Conservation (phyloP, 352 stramenopile species). For the Pelagophyceae sp. region DNA sequence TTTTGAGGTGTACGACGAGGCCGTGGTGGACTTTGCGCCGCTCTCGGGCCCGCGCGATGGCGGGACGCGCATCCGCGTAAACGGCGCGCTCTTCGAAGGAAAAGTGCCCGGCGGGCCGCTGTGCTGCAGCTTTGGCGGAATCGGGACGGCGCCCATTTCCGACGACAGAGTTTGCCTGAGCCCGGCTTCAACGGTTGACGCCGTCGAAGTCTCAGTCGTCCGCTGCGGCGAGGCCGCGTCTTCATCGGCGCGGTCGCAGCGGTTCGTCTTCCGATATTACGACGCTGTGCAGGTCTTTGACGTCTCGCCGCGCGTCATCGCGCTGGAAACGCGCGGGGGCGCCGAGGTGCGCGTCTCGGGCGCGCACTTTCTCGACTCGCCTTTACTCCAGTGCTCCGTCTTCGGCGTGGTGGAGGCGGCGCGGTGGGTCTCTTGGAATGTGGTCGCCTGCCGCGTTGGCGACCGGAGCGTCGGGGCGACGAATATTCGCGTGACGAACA, state of each 20-base stretch:
- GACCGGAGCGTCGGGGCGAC: conserved; percentile 18
- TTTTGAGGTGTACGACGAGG: neutral
- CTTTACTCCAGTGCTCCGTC: neutral
- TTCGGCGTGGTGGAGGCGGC: conserved; percentile 6
- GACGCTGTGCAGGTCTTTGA: neutral
- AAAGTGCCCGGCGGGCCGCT: too few relatives aligned
- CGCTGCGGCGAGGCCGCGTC: neutral
- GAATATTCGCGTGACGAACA: conserved; percentile 22
- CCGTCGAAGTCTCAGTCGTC: neutral
- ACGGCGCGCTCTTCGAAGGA: too few relatives aligned
- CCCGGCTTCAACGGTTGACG: too few relatives aligned
- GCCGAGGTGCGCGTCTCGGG: neutral
- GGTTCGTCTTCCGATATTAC: neutral
- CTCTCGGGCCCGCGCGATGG: too few relatives aligned
- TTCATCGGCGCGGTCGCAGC: neutral
- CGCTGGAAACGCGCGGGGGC: neutral
- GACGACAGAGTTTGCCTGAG: too few relatives aligned
- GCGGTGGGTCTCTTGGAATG: conserved; percentile 19
- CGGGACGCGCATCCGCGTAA: too few relatives aligned
- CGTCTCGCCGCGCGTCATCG: neutral
- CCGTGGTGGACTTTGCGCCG: neutral
- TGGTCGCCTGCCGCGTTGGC: conserved; percentile 19
- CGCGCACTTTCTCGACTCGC: neutral
- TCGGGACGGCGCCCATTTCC: too few relatives aligned
- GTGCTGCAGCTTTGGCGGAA: too few relatives aligned